Percentiles rank a stretch among this genome's conserved stretches.
These are phyloP conservation scores for Vitis vinifera DNA, from an alignment of 164 flowering plant species.

Conservation along the genomic window ASM3070453v1 NC_081811.1:22937001-22937500, in stretches of 20 bases:
- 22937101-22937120: no score
- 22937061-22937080: no score
- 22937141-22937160: no score
- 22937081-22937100: no score
- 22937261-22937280: constrained; percentile 11
- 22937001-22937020: no score
- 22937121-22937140: no score
- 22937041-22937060: no score
- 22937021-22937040: no score
- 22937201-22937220: no score
- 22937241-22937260: neutral
- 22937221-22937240: no score
- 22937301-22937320: constrained; percentile 45
- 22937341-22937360: constrained; percentile 65
- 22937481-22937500: constrained; percentile 27
- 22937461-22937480: constrained; percentile 48
- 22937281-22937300: constrained; percentile 45
- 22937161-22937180: no score
- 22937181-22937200: no score
- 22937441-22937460: constrained; percentile 93
- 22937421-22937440: constrained; percentile 39
- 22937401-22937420: constrained; percentile 24
- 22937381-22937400: constrained; percentile 28
- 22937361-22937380: constrained; percentile 66
- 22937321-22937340: constrained; percentile 38